Evolutionary conservation across 495 filamentous ascomycete species (phyloP).

Genomic region (Polyplosphaeria fusca): DNA sequence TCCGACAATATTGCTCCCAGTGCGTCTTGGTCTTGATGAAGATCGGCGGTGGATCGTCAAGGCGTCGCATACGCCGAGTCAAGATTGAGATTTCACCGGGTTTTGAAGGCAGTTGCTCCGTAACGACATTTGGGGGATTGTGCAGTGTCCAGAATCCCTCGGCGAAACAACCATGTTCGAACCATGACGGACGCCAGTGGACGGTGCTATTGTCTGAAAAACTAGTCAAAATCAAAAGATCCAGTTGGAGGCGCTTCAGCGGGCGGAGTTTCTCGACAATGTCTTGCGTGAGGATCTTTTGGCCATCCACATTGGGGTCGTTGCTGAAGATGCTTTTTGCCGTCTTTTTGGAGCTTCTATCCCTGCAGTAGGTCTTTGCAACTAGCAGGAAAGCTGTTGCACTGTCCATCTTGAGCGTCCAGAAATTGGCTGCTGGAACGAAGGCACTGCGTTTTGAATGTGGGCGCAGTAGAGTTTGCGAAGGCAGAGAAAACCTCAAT

Average conservation of each 20-base stretch:
- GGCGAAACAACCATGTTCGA: not conserved
- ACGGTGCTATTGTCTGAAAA: slow-evolving; percentile 19
- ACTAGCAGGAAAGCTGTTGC: no score
- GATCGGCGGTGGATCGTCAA: not conserved
- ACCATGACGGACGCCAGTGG: slow-evolving; percentile 21
- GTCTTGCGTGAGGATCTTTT: slow-evolving; percentile 3
- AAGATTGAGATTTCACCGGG: not conserved
- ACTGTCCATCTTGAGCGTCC: no score
- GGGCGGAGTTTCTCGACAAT: not conserved
- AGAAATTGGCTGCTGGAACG: no score
- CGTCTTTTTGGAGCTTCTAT: no score
- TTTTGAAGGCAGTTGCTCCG: slow-evolving; percentile 1
- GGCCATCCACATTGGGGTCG: not conserved
- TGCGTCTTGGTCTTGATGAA: slow-evolving; percentile 12
- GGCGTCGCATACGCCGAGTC: slow-evolving; percentile 11
- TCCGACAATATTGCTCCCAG: slow-evolving; percentile 12
- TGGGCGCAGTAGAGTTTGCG: no score
- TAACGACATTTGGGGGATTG: slow-evolving; percentile 17
- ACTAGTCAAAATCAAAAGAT: slow-evolving; percentile 15
- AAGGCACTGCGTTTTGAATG: no score
- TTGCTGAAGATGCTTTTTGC: no score
- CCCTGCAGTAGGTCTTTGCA: no score
- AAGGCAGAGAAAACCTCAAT: no score
- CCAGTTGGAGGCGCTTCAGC: slow-evolving; percentile 14
- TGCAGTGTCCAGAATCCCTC: slow-evolving; percentile 10